Conservation (phyloP, 371 early-diverging fungal species). For the Chytridiales sp. region DNA sequence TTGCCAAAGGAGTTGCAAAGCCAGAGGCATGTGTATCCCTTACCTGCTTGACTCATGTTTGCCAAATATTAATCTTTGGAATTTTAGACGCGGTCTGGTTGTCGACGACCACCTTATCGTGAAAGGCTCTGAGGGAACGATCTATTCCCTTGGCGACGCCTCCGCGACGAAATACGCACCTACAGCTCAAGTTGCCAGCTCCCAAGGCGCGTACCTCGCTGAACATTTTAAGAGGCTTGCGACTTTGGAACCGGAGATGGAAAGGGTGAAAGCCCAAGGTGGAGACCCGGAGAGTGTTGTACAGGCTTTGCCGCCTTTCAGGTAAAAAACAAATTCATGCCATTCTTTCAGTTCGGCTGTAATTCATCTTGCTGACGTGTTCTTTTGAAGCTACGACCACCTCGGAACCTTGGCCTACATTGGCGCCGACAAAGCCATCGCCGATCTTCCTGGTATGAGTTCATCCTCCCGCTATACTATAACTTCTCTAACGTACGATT, state of each 20-base stretch:
- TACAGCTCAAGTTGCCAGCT: slow-evolving; percentile 90
- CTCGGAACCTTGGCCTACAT: slow-evolving; percentile 88
- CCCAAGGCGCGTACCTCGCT: slow-evolving; percentile 86
- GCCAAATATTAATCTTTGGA: no score
- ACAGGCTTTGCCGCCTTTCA: slow-evolving; percentile 68
- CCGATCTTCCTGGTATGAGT: slow-evolving; percentile 70
- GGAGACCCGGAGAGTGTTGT: slow-evolving; percentile 36
- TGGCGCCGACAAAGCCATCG: slow-evolving; percentile 87
- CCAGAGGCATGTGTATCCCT: slow-evolving; percentile 45
- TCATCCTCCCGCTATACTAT: no score
- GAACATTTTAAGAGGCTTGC: slow-evolving; percentile 51
- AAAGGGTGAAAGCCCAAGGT: slow-evolving; percentile 23
- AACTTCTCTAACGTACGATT: no score
- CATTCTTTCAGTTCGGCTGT: no score
- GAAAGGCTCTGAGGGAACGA: slow-evolving; percentile 58
- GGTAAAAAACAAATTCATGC: slow-evolving; percentile 30
- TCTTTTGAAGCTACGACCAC: slow-evolving; percentile 38
- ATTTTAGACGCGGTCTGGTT: slow-evolving; percentile 77
- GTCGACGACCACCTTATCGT: slow-evolving; percentile 83
- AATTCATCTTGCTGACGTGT: slow-evolving; percentile 46
- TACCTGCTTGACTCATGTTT: not conserved
- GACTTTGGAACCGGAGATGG: slow-evolving; percentile 25
- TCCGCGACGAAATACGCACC: slow-evolving; percentile 84
- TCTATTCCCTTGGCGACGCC: slow-evolving; percentile 88
- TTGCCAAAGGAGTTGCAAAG: slow-evolving; percentile 67